Conservation (phyloP, 768 basidiomycete genomes). For the Tricholoma flavovirens region DNA sequence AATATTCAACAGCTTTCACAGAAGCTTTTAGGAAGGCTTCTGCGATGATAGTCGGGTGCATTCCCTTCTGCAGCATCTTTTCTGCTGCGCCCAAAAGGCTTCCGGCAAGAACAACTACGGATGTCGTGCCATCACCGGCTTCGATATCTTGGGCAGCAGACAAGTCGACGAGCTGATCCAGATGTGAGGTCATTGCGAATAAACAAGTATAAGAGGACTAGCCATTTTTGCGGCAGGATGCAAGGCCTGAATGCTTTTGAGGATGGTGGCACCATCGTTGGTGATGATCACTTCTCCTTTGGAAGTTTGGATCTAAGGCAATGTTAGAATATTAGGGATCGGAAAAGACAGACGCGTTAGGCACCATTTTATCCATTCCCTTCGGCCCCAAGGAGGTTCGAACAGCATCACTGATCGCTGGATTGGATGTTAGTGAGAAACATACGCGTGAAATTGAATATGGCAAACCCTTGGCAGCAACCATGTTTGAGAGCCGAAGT, state of each 20-base stretch:
- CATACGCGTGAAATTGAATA: not conserved
- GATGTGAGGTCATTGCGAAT: constrained; percentile 7
- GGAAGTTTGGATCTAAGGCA: constrained; percentile 81
- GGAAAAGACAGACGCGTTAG: constrained; percentile 14
- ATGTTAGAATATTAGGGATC: constrained; percentile 5
- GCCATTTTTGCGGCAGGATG: constrained; percentile 99
- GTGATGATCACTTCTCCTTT: constrained; percentile 98
- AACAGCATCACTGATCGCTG: constrained; percentile 96
- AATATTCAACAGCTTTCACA: constrained; percentile 86
- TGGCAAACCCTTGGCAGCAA: constrained; percentile 86
- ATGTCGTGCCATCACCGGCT: constrained; percentile 97
- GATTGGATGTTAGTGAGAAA: constrained; percentile 8
- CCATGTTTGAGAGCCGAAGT: constrained; percentile 93
- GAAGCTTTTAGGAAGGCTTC: constrained; percentile 94
- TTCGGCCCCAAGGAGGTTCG: constrained; percentile 93
- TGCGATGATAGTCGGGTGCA: constrained; percentile 95
- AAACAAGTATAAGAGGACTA: constrained; percentile 17
- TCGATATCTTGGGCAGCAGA: constrained; percentile 98
- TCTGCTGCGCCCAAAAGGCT: constrained; percentile 91
- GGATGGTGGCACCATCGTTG: constrained; percentile 97
- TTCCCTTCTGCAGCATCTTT: constrained; percentile 93
- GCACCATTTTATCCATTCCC: constrained; percentile 99
- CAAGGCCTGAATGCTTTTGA: constrained; percentile 91
- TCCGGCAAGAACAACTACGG: constrained; percentile 95
- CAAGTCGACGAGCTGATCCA: constrained; percentile 83